Evolutionary conservation across 306 rosid genomes (phyloP).

Genomic region (Sicyos edulis): DNA sequence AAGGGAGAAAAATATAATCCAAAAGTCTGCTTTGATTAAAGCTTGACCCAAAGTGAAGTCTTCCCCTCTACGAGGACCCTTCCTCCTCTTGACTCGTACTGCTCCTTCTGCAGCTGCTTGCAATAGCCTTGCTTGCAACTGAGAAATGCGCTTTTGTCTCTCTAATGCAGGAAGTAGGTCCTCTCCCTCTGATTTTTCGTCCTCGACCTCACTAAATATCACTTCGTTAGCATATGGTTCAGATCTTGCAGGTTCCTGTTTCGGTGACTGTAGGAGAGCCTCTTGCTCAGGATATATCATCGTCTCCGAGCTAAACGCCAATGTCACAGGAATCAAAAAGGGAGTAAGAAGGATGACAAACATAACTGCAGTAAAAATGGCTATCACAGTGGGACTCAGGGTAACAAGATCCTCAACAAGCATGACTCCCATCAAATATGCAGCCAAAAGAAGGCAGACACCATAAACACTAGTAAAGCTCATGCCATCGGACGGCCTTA

Average conservation of each 20-base stretch:
- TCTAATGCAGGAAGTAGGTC: constrained; percentile 48
- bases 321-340: constrained; percentile 53
- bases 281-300: constrained; percentile 52
- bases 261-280: constrained; percentile 41
- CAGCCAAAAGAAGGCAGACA: constrained; percentile 76
- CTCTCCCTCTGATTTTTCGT: constrained; percentile 42
- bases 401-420: constrained; percentile 59
- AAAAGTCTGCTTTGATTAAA: constrained; percentile 79
- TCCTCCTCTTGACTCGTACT: constrained; percentile 75
- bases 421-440: constrained; percentile 88
- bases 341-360: constrained; percentile 53
- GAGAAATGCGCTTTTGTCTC: constrained; percentile 49
- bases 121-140: constrained; percentile 46
- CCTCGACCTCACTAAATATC: constrained; percentile 46
- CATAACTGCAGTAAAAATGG: constrained; percentile 44
- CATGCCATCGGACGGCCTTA: constrained; percentile 49
- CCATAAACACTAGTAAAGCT: constrained; percentile 62
- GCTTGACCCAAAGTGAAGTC: constrained; percentile 88
- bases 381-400: constrained; percentile 40
- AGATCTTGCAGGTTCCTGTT: constrained; percentile 39
- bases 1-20: constrained; percentile 83
- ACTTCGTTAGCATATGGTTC: constrained; percentile 39
- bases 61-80: constrained; percentile 80
- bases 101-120: constrained; percentile 76
- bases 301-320: constrained; percentile 30